Percentiles rank a stretch among this genome's conserved stretches.
phyloP scores from a whole-genome alignment of 148 eudicot species.

The Camellia granthamiana region DNA sequence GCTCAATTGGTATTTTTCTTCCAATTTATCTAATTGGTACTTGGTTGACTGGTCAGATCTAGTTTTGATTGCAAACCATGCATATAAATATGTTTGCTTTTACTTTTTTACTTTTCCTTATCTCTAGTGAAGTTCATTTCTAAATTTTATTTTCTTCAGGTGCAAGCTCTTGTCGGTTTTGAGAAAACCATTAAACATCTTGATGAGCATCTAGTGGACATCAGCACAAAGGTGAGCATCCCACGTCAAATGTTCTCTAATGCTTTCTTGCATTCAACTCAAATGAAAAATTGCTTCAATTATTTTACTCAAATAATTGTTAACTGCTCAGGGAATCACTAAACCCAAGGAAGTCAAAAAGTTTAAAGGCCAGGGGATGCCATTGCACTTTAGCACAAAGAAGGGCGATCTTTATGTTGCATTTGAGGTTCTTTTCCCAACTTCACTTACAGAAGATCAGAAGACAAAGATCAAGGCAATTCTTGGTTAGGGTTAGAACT shows the following conservation, averaged over 20 bases:
- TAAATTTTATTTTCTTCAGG: constrained; percentile 36
- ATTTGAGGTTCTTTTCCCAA: constrained; percentile 85
- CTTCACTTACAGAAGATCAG: constrained; percentile 77
- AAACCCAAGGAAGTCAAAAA: constrained; percentile 88
- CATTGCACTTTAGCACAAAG: constrained; percentile 76
- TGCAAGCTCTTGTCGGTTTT: constrained; percentile 92
- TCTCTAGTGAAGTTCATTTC: neutral
- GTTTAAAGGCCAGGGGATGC: constrained; percentile 95
- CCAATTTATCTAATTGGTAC: too few species aligned
- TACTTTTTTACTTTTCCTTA: neutral
- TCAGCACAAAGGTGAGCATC: constrained; percentile 63
- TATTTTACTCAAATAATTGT: neutral
- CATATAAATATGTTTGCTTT: constrained; percentile 4
- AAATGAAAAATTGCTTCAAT: neutral
- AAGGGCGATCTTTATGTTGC: constrained; percentile 81
- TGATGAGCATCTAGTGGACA: constrained; percentile 79
- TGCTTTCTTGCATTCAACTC: neutral
- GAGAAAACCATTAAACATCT: constrained; percentile 91
- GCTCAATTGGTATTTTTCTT: too few species aligned
- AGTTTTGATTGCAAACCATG: neutral
- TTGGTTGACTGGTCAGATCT: too few species aligned
- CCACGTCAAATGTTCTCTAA: neutral
- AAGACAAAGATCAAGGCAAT: constrained; percentile 71
- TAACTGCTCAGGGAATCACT: constrained; percentile 54
- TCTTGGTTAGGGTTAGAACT: constrained; percentile 39